Conservation (phyloP, 768 basidiomycete genomes). For the Kwoniella bestiolae region DNA sequence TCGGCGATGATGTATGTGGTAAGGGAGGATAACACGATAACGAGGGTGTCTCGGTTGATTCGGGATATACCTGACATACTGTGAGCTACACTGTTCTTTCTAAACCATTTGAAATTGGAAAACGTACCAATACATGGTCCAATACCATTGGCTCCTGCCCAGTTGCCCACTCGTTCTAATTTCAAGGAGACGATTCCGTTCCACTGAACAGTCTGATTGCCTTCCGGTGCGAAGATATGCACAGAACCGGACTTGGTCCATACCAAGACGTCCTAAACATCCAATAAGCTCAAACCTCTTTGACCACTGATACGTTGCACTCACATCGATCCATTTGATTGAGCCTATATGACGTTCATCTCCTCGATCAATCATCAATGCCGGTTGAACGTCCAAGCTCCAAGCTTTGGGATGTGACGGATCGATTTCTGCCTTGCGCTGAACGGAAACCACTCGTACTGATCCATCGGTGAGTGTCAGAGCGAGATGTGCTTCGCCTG, state of each 20-base stretch:
- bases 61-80: constrained; percentile 33
- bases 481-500: constrained; percentile 29
- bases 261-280: constrained; percentile 28
- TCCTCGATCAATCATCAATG: constrained; percentile 9
- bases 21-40: constrained; percentile 37
- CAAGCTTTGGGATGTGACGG: neutral
- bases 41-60: constrained; percentile 16
- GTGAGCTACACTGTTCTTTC: neutral
- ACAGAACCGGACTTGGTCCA: constrained; percentile 46
- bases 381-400: constrained; percentile 13
- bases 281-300: neutral
- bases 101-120: neutral
- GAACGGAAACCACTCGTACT: constrained; percentile 24
- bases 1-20: constrained; percentile 36
- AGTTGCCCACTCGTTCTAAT: constrained; percentile 39
- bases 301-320: constrained; percentile 1
- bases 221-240: constrained; percentile 26
- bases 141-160: constrained; percentile 46
- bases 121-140: constrained; percentile 39
- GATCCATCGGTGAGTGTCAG: constrained; percentile 35
- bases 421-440: constrained; percentile 1
- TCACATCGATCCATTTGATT: constrained; percentile 37
- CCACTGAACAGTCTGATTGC: constrained; percentile 20
- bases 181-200: constrained; percentile 18
- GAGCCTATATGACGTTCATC: constrained; percentile 35